Base-by-base conservation (phyloP, 2,329 filamentous ascomycete genomes). In the Fusarium nodosum region DNA sequence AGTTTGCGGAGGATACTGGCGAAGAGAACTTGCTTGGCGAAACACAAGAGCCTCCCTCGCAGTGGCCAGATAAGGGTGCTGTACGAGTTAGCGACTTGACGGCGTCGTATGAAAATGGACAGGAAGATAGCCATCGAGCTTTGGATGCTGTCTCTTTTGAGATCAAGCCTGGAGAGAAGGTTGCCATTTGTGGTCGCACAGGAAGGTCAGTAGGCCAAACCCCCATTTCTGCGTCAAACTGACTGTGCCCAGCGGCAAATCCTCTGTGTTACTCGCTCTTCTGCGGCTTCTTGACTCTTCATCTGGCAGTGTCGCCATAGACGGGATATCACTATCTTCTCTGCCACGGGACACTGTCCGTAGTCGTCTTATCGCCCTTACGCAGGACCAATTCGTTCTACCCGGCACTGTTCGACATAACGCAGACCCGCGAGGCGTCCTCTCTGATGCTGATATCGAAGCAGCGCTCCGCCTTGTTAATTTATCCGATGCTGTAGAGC, bases 151-250 rank as follows among this genome's bases (percentile, higher is more conserved):
- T 78, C 9, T 71, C 38, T 20, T 45, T 79, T 6, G 50, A 64
- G 2, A 72, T 77, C 26, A 50, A 53, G 12, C 74, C 80, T 0
- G 84, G 84, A 1, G 79, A 85, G 66, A 86, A 85, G 60, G 74
- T 87, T 13, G 85, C 79, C 2, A 80, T 87, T n/a, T 84, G 83
- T 48, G 85, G 86, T 13, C 82, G 85, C 15, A 85, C 82, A 24
- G 85, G 84, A 39, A 75, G 74, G 66, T 73, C 16, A 62, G 65
- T 51, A 39, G 22, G 15, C 26, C 16, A 28, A 30, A 44, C 51
- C 46, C 18, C 22, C 45, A 28, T 20, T 8, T 24, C 26, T 18
- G 11, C 33, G 33, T 28, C 44, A 39, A 55, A 34, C 46, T 50
- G 12, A 50, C 38, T 24, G 20, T 34, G 28, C 15, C 10, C 12